Base-by-base conservation (phyloP, 2,329 filamentous ascomycete genomes). In the Didymella pinodella region DNA sequence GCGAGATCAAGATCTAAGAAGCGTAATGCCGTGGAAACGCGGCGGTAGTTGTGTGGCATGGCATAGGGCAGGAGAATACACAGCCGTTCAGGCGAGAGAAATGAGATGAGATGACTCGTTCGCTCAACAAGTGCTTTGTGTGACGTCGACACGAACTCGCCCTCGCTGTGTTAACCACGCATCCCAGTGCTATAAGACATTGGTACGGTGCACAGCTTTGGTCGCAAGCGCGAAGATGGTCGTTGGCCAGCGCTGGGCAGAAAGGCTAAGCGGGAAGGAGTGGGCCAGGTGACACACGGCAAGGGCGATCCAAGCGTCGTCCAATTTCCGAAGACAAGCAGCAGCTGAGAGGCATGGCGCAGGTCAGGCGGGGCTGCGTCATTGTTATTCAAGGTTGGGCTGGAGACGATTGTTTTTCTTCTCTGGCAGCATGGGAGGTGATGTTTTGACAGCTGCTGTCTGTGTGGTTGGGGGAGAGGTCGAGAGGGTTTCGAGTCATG, bases 1-100 rank as follows among this genome's bases (percentile, higher is more conserved):
- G 74, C 43, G 79, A 81, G 69, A 77, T 81, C 43, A 80, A 79
- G 71, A 81, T 81, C 18, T 81, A 43, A 44, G 48, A 25, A 28
- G 48, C 34, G 48, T 48, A 22, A 22, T 22, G 51, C 20, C 49
- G 46, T 48, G 45, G 48, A 40, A 40, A 22, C 40, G 20, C 46
- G 25, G 50, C 31, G 45, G 49, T 26, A 26, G 14, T 41, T 41
- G 56, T 38, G 50, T 46, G 50, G 51, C 34, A 54, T 54, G 50
- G 51, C 34, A 54, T 54, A 43, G 10, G 46, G 56, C 56, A 54
- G 56, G 56, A 54, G 50, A 41, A 32, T 5, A 32, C 22, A 34
- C 20, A 43, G 34, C 29, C n/a, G 47, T 44, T 43, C 44, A 53
- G 52, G 54, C 56, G 65, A 59, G 52, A 54, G 45, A 48, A 50